Conservation (phyloP, 345 rosid species). For the Arabis hirsuta region DNA sequence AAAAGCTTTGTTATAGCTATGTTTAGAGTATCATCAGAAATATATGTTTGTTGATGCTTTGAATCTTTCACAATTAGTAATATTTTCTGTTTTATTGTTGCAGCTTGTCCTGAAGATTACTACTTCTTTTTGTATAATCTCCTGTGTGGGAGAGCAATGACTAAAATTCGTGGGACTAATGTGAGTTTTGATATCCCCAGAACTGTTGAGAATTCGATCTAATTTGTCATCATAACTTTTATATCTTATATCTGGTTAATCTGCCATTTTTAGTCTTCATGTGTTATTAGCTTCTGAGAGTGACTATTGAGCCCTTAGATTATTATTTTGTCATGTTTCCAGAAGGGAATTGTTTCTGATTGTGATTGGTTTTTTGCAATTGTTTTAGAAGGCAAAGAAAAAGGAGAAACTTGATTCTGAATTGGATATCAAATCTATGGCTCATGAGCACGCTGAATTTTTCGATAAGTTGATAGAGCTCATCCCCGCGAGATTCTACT, state of each 20-base stretch:
- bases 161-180: slow-evolving; percentile 18
- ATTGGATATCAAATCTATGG: slow-evolving; percentile 49
- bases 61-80: slow-evolving; percentile 11
- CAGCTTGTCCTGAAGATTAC: slow-evolving; percentile 28
- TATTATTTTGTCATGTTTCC: not conserved
- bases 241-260: not conserved
- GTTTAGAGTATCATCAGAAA: not conserved
- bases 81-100: slow-evolving; percentile 1
- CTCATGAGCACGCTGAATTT: slow-evolving; percentile 59
- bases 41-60: not conserved
- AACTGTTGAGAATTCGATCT: not conserved
- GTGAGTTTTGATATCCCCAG: slow-evolving; percentile 29
- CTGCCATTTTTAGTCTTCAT: slow-evolving; percentile 15
- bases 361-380: slow-evolving; percentile 28
- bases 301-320: not conserved
- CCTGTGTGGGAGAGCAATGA: slow-evolving; percentile 27
- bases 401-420: slow-evolving; percentile 33
- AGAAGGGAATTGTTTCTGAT: slow-evolving; percentile 18
- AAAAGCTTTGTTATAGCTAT: slow-evolving; percentile 4
- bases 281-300: slow-evolving; percentile 17
- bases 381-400: slow-evolving; percentile 57
- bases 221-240: not conserved
- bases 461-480: slow-evolving; percentile 79
- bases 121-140: slow-evolving; percentile 2
- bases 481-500: slow-evolving; percentile 87